Percentiles rank a stretch among this genome's conserved stretches.
phyloP scores from a whole-genome alignment of 371 early-diverging fungal genomes.

The Mucor sp. region DNA sequence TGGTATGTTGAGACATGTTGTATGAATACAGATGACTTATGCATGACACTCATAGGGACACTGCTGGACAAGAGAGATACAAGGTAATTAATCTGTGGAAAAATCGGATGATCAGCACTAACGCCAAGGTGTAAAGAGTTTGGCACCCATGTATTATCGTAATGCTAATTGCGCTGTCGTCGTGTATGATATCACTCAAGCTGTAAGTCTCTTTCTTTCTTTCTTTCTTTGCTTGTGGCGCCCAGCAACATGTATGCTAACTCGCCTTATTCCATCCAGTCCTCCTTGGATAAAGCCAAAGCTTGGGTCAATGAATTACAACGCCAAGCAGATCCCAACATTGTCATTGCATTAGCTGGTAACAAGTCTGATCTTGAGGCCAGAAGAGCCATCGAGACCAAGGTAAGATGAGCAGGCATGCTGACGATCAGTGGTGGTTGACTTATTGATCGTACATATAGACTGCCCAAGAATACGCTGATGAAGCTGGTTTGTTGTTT shows the following conservation, averaged over 20 bases:
- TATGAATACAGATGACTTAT: not conserved
- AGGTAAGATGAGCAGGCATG: conserved; percentile 39
- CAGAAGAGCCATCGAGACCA: conserved; percentile 72
- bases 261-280: conserved; percentile 33
- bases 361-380: conserved; percentile 91
- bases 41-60: conserved; percentile 68
- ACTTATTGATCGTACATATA: conserved; percentile 25
- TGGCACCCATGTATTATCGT: conserved; percentile 99
- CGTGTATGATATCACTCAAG: conserved; percentile 98
- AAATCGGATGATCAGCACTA: not conserved
- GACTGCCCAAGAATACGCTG: conserved; percentile 91
- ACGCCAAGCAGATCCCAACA: conserved; percentile 94
- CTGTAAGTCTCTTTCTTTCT: conserved; percentile 44
- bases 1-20: conserved; percentile 54
- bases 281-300: conserved; percentile 96
- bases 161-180: conserved; percentile 97
- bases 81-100: conserved; percentile 54
- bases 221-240: not conserved
- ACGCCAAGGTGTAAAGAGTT: conserved; percentile 54
- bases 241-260: not conserved
- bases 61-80: conserved; percentile 95
- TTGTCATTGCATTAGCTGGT: conserved; percentile 96
- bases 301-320: conserved; percentile 98
- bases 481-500: conserved; percentile 85
- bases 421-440: not conserved